Conservation (phyloP, 2,329 filamentous ascomycete species). For the Arthrobotrys megalospora region DNA sequence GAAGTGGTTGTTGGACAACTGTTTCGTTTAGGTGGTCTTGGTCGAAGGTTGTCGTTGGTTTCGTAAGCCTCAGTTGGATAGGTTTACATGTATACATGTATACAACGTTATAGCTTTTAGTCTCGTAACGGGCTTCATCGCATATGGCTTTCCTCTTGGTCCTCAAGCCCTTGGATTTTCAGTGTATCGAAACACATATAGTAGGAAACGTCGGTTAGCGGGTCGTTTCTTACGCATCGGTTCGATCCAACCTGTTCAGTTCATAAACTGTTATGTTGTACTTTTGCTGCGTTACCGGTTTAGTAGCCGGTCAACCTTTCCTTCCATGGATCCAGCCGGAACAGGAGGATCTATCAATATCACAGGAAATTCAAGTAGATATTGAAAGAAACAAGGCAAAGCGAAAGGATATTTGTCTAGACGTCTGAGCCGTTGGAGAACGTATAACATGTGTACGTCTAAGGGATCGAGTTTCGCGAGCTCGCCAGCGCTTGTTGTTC, state of each 20-base stretch:
- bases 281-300: not conserved
- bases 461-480: not conserved
- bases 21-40: conserved; percentile 5
- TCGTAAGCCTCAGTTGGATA: not conserved
- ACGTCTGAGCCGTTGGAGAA: not conserved
- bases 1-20: not conserved
- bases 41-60: not conserved
- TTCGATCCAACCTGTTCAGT: not conserved
- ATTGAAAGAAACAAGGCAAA: not conserved
- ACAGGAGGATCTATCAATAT: not conserved
- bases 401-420: not conserved
- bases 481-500: not conserved
- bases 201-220: no score
- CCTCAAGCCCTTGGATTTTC: no score
- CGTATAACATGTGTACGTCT: not conserved
- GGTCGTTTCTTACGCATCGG: not conserved
- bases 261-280: conserved; percentile 4
- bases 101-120: not conserved
- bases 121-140: not conserved
- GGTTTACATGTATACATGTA: not conserved
- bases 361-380: not conserved
- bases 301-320: not conserved
- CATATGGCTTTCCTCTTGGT: no score
- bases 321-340: not conserved
- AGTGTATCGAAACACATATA: no score